These are phyloP conservation scores for Zymoseptoria brevis DNA, from an alignment of 2,329 filamentous ascomycete genomes.

Conservation along the genomic window DNA sequence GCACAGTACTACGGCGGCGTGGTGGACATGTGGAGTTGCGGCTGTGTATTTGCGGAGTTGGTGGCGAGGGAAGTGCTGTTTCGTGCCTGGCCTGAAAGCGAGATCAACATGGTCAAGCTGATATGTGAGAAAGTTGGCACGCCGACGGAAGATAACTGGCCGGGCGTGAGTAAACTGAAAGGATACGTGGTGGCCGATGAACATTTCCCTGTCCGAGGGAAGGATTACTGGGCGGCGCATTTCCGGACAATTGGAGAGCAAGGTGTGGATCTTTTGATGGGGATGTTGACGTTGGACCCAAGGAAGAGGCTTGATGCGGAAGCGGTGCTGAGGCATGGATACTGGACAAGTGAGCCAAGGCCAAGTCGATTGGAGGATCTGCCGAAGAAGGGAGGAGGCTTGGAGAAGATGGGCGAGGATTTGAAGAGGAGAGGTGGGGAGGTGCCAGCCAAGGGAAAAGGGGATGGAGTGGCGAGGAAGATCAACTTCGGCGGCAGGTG, in stretches of 20 bases:
- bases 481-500: constrained; percentile 59
- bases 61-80: constrained; percentile 76
- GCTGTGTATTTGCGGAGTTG: constrained; percentile 87
- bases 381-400: constrained; percentile 65
- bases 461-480: constrained; percentile 71
- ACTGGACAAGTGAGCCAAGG: constrained; percentile 77
- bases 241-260: constrained; percentile 75
- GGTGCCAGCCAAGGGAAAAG: constrained; percentile 56
- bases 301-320: constrained; percentile 69
- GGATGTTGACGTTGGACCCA: constrained; percentile 80
- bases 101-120: constrained; percentile 76
- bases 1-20: constrained; percentile 81
- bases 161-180: constrained; percentile 72
- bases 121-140: constrained; percentile 83
- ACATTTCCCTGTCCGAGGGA: constrained; percentile 50
- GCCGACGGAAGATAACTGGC: constrained; percentile 91
- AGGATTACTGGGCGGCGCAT: constrained; percentile 63
- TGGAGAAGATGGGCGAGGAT: constrained; percentile 72
- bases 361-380: constrained; percentile 77
- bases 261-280: constrained; percentile 81
- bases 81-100: constrained; percentile 60
- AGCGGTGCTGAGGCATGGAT: constrained; percentile 71
- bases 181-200: constrained; percentile 69
- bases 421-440: constrained; percentile 68
- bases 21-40: constrained; percentile 92